phyloP scores from a whole-genome alignment of 2,329 filamentous ascomycete genomes.

The Pseudogymnoascus sp. region DNA sequence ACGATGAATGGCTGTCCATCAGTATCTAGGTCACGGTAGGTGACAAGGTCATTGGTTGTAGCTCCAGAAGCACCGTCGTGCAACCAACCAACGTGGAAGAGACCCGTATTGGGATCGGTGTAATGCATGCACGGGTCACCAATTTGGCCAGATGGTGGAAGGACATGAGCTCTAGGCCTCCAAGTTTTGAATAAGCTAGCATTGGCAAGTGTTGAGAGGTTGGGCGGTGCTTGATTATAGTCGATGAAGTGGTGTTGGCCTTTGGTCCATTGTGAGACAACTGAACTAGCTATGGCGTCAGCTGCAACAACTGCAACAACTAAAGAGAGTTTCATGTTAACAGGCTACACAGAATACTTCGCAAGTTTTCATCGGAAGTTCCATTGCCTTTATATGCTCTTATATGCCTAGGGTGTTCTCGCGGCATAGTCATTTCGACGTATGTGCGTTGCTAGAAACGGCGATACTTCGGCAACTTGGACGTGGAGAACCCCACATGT shows the following conservation, averaged over 20 bases:
- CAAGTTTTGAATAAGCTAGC: slow-evolving; percentile 25
- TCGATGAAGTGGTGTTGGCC: slow-evolving; percentile 19
- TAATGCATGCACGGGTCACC: slow-evolving; percentile 40
- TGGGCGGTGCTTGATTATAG: slow-evolving; percentile 33
- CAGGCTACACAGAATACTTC: neutral
- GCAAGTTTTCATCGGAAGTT: neutral
- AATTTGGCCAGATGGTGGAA: slow-evolving; percentile 34
- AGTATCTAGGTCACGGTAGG: slow-evolving; percentile 32
- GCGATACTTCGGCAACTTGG: neutral
- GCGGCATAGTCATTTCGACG: neutral
- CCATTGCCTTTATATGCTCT: neutral
- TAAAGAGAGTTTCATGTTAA: neutral
- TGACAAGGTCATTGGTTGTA: slow-evolving; percentile 37
- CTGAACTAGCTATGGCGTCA: neutral
- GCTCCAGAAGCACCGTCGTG: slow-evolving; percentile 31
- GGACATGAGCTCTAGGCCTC: slow-evolving; percentile 35
- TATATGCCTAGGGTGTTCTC: neutral
- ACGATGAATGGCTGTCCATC: neutral
- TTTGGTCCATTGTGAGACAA: neutral
- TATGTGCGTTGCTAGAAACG: neutral
- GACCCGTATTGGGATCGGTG: slow-evolving; percentile 36
- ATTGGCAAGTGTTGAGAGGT: slow-evolving; percentile 34
- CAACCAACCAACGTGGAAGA: slow-evolving; percentile 40
- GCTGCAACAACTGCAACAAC: neutral
- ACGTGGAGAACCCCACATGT: neutral